These are phyloP conservation scores for Lichtheimia ramosa DNA, from an alignment of 371 early-diverging fungal genomes.

Conservation along the genomic window DNA sequence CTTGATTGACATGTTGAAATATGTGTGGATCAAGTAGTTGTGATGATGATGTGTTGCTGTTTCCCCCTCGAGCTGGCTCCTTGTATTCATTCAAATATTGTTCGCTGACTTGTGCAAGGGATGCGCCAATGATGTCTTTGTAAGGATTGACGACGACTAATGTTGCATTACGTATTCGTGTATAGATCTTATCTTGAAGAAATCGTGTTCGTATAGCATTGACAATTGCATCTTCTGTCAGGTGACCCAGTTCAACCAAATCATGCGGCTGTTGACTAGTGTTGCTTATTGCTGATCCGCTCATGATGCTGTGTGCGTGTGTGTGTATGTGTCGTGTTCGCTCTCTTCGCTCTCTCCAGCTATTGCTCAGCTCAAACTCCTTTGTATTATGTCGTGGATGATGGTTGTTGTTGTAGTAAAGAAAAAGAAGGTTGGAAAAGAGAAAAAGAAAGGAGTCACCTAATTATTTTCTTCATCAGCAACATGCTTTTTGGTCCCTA, in stretches of 20 bases:
- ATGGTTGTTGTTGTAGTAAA: no score
- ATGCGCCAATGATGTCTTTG: slow-evolving; percentile 22
- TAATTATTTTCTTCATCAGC: no score
- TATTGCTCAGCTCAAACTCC: no score
- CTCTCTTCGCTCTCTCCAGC: no score
- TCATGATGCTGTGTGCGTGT: neutral
- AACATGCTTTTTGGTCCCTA: no score
- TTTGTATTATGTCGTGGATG: no score
- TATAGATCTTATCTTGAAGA: slow-evolving; percentile 59
- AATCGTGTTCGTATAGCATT: slow-evolving; percentile 57
- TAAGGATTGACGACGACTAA: slow-evolving; percentile 61
- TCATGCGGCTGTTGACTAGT: slow-evolving; percentile 15
- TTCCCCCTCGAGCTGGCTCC: slow-evolving; percentile 29
- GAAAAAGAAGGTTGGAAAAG: no score
- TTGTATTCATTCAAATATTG: slow-evolving; percentile 73
- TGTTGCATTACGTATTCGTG: slow-evolving; percentile 61
- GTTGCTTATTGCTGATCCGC: neutral
- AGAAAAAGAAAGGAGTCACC: no score
- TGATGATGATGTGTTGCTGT: slow-evolving; percentile 8
- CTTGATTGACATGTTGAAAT: slow-evolving; percentile 71
- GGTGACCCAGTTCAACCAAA: slow-evolving; percentile 37
- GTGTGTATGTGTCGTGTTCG: neutral
- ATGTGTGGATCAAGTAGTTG: slow-evolving; percentile 77
- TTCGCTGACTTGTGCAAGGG: slow-evolving; percentile 40
- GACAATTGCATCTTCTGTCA: slow-evolving; percentile 53